Evolutionary conservation across 495 filamentous ascomycete genomes (phyloP), one percentile per base, ranked within the genome.

Genomic region (Saxispiralis lemnorum): DNA sequence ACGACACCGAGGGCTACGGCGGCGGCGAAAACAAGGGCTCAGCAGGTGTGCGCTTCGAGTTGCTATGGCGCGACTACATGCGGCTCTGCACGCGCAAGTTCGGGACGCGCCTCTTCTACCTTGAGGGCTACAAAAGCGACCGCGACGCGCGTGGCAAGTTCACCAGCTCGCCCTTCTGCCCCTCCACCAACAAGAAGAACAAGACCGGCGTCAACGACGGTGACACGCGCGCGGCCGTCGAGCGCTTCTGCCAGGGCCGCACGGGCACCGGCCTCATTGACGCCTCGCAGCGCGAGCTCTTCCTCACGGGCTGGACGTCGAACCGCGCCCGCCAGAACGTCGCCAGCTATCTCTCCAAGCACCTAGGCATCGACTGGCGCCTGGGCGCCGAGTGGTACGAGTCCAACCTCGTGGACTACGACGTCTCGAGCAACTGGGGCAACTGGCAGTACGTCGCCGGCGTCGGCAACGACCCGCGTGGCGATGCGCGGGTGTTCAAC

Each of bases 371-470:
- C 19, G 80, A 83, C 62, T 85, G 80, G 80, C 67, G 78, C 7
- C 61, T 81, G 18, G 80, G 80, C 4, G 79, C 76, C 3, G 80
- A 85, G 56, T 85, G 78, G 78, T 83, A 82, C 55, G 80, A 83
- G 55, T 67, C 65, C 47, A 53, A 75, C 44, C 67, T 83, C 10
- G 62, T 73, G 24, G 80, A 83, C 53, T 83, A 83, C 55, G 80
- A 85, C 48, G 62, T 79, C 10, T 68, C 67, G 30, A 75, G 65
- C 37, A 83, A 84, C 54, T 85, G 77, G 78, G 73, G 73, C 31
- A 83, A 81, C 51, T 85, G 78, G 80, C 77, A 81, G 59, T 83
- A 83, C 50, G 68, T 72, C 7, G 67, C 77, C 0, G 79, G 80
- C 6, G 78, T 83, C 0, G 80, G 80, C 16, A 83, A 82, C 54